A percentile compares a stretch with the other conserved stretches of the same genome.
phyloP scores from a whole-genome alignment of 139 green algal genomes.

The Astrephomene gubernaculifera region DNA sequence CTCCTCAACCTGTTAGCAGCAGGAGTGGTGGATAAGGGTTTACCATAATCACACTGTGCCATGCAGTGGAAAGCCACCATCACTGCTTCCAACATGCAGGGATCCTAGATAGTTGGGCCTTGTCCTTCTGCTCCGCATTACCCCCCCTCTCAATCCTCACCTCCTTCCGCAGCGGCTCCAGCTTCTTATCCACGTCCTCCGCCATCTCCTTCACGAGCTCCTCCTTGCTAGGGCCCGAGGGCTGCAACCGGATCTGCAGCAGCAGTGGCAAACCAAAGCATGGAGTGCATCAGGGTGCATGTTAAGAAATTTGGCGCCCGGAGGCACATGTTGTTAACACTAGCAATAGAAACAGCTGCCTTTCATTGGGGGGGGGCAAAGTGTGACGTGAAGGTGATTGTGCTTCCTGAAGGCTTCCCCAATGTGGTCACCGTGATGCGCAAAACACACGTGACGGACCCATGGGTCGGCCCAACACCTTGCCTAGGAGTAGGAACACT shows the following conservation, averaged over 20 bases:
- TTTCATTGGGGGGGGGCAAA: too few species aligned
- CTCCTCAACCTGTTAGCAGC: constrained; percentile 5
- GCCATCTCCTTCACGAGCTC: background rate
- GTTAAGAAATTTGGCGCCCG: background rate
- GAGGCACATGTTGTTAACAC: background rate
- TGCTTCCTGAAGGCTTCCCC: background rate
- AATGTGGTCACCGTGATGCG: background rate
- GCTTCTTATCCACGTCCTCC: background rate
- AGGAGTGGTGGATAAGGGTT: background rate
- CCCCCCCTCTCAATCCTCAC: background rate
- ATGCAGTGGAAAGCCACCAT: background rate
- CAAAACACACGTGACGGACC: background rate
- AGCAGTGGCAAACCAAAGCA: background rate
- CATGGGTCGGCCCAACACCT: background rate
- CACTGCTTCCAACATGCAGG: background rate
- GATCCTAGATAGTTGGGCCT: background rate
- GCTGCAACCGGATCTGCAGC: constrained; percentile 22
- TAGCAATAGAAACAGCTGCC: background rate
- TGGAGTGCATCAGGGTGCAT: background rate
- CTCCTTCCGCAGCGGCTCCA: background rate
- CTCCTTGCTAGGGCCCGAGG: constrained; percentile 4
- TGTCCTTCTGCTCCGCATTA: too few species aligned
- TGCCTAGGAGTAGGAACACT: background rate
- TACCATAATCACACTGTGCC: background rate
- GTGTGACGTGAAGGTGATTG: background rate